Percentiles rank a stretch among this genome's conserved stretches.
These are phyloP conservation scores for Ajuga reptans DNA, from an alignment of 305 asterid genomes.

Conservation along the genomic window DNA sequence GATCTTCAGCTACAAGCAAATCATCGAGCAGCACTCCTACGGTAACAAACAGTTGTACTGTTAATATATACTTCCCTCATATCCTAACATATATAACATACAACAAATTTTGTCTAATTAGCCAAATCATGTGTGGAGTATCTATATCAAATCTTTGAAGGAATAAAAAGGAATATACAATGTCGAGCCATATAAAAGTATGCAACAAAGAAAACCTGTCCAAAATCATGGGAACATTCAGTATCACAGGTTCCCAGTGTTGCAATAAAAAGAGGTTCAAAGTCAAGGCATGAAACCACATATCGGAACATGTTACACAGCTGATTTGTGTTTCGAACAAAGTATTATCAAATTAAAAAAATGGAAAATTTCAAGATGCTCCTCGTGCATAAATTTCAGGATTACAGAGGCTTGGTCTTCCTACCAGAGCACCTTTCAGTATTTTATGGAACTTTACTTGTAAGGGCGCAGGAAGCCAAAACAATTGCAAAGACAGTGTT, in stretches of 20 bases:
- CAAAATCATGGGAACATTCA: too few relatives aligned
- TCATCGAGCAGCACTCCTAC: slow-evolving; percentile 87
- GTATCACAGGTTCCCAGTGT: too few relatives aligned
- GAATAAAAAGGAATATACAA: background rate
- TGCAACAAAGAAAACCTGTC: background rate
- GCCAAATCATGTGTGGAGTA: slow-evolving; percentile 3
- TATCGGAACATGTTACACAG: slow-evolving; percentile 5
- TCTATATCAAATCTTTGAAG: background rate
- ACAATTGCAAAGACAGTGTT: background rate
- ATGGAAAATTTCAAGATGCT: background rate
- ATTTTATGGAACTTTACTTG: background rate
- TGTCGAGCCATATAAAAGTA: background rate
- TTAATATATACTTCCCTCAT: slow-evolving; percentile 6
- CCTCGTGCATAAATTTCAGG: background rate
- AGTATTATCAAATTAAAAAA: background rate
- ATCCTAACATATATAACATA: background rate
- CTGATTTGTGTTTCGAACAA: background rate
- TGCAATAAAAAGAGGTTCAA: slow-evolving; percentile 6
- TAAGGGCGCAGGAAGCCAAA: too few relatives aligned
- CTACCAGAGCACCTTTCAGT: background rate
- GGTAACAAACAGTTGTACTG: slow-evolving; percentile 18
- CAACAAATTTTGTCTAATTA: slow-evolving; percentile 1
- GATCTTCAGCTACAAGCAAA: slow-evolving; percentile 92
- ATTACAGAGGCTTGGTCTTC: background rate
- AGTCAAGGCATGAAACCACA: slow-evolving; percentile 10